These are phyloP conservation scores for Tolypocladium nubicola DNA, from an alignment of 2,329 filamentous ascomycete genomes.

Conservation along the genomic window DNA sequence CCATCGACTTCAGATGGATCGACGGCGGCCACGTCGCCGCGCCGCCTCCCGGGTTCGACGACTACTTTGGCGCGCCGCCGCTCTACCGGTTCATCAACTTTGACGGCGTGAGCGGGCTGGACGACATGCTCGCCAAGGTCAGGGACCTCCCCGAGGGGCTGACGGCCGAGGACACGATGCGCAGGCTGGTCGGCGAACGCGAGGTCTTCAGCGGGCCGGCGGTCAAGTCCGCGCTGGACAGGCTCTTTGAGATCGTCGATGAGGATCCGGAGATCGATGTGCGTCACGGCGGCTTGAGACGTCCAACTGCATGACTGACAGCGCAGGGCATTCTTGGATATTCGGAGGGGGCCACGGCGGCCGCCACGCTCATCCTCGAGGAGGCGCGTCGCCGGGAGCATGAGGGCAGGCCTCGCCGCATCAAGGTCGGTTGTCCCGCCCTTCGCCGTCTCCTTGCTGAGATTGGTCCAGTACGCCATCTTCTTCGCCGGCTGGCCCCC, in stretches of 20 bases:
- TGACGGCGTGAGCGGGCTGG: constrained; percentile 29
- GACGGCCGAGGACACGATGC: constrained; percentile 45
- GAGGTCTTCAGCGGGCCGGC: constrained; percentile 7
- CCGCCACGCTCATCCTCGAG: constrained; percentile 40
- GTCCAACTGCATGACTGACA: not conserved
- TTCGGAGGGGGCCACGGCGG: constrained; percentile 48
- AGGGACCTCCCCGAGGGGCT: constrained; percentile 42
- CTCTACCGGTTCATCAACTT: constrained; percentile 45
- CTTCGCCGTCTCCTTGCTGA: not conserved
- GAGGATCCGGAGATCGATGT: constrained; percentile 23
- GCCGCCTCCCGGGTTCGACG: constrained; percentile 42
- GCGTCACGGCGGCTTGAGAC: not conserved
- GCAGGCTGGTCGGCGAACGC: constrained; percentile 31
- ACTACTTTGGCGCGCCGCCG: constrained; percentile 45
- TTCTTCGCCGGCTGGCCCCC: constrained; percentile 47
- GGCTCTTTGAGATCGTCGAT: constrained; percentile 32
- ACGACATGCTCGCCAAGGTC: constrained; percentile 38
- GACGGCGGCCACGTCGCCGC: constrained; percentile 37
- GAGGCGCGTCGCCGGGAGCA: constrained; percentile 28
- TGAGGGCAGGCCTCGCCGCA: constrained; percentile 19
- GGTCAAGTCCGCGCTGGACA: constrained; percentile 8
- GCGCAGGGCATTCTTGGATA: constrained; percentile 44
- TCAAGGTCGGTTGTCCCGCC: constrained; percentile 19
- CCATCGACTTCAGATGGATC: constrained; percentile 34
- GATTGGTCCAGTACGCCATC: constrained; percentile 27